These are phyloP conservation scores for Phialocephala subalpina DNA, from an alignment of 2,329 filamentous ascomycete genomes.

Conservation along the genomic window DNA sequence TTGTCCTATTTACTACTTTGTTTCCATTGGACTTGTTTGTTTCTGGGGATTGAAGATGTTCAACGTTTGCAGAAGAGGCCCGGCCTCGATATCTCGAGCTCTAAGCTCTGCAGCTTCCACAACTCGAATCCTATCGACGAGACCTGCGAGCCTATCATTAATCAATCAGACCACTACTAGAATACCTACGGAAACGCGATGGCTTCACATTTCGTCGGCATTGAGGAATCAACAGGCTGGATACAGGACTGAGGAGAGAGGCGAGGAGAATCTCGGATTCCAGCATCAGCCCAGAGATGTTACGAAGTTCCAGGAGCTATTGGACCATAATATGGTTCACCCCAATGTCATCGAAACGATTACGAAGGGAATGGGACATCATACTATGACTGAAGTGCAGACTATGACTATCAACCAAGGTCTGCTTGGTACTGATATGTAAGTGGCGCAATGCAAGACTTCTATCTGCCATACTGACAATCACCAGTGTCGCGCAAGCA, in stretches of 20 bases:
- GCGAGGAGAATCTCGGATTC: constrained; percentile 12
- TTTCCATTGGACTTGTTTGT: constrained; percentile 21
- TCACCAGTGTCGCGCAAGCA: constrained; percentile 82
- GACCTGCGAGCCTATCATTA: constrained; percentile 37
- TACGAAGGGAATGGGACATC: constrained; percentile 75
- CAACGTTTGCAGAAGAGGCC: constrained; percentile 43
- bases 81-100: constrained; percentile 43
- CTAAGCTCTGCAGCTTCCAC: constrained; percentile 35
- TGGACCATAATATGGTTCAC: constrained; percentile 42
- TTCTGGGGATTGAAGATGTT: constrained; percentile 39
- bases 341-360: constrained; percentile 56
- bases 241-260: constrained; percentile 8
- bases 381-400: constrained; percentile 93
- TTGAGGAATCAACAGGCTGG: constrained; percentile 31
- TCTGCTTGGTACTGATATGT: constrained; percentile 64
- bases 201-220: constrained; percentile 38
- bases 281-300: constrained; percentile 24
- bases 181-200: constrained; percentile 35
- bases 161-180: constrained; percentile 27
- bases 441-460: constrained; percentile 27
- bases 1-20: constrained; percentile 27
- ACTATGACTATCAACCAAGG: constrained; percentile 81
- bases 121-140: constrained; percentile 36
- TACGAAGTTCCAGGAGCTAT: constrained; percentile 44
- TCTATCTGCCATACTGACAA: constrained; percentile 26